Conservation (phyloP, 345 rosid species). For the Physaria fendleri region DNA sequence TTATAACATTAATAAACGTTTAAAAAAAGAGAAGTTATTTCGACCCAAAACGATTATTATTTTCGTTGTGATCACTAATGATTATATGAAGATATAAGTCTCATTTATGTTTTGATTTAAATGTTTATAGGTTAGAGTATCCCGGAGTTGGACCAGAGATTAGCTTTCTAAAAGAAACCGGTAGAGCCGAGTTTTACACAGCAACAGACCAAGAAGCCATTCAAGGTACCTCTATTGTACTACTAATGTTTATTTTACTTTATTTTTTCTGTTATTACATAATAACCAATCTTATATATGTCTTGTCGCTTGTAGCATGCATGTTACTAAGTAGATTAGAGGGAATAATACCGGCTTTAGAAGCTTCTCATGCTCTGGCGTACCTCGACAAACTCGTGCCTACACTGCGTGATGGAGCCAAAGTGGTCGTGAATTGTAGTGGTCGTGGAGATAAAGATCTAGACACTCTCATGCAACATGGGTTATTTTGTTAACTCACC, state of each 20-base stretch:
- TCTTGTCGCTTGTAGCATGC: slow-evolving; percentile 38
- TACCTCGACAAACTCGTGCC: slow-evolving; percentile 68
- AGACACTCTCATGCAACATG: slow-evolving; percentile 12
- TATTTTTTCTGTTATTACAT: neutral
- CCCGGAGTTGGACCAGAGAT: slow-evolving; percentile 84
- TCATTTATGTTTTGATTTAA: too few relatives aligned
- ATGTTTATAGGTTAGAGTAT: slow-evolving; percentile 70
- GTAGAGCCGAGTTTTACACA: slow-evolving; percentile 57
- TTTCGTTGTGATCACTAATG: too few relatives aligned
- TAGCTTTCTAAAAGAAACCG: slow-evolving; percentile 61
- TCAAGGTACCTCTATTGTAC: slow-evolving; percentile 48
- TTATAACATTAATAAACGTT: neutral
- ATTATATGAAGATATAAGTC: neutral
- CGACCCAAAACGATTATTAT: too few relatives aligned
- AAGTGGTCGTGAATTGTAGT: slow-evolving; percentile 62
- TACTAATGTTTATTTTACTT: neutral
- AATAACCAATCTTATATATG: neutral
- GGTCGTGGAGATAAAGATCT: slow-evolving; percentile 76
- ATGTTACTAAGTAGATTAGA: slow-evolving; percentile 46
- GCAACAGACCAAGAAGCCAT: slow-evolving; percentile 75
- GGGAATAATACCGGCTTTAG: slow-evolving; percentile 79
- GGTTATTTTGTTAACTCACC: slow-evolving; percentile 1
- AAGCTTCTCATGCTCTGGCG: slow-evolving; percentile 75
- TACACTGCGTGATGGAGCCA: slow-evolving; percentile 39
- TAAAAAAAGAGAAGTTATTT: too few relatives aligned